Percentiles rank a stretch among this genome's conserved stretches.
Evolutionary conservation across 495 filamentous ascomycete species (phyloP).

Genomic region (Penicillium pulvis): DNA sequence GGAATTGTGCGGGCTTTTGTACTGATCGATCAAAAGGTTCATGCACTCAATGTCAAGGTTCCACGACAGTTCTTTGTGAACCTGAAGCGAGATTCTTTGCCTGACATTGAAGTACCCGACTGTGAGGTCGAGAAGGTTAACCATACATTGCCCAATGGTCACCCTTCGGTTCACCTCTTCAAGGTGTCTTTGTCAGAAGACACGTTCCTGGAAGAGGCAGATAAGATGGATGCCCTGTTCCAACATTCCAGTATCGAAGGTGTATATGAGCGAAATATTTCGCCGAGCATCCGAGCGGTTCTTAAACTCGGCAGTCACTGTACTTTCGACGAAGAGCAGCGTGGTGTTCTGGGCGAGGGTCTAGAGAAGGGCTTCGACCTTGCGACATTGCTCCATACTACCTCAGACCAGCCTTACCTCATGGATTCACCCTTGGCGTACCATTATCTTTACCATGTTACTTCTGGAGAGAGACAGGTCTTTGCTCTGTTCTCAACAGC

Average conservation of each 20-base stretch:
- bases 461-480: constrained; percentile 85
- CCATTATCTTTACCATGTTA: constrained; percentile 89
- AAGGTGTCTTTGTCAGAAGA: constrained; percentile 89
- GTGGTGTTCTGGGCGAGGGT: constrained; percentile 88
- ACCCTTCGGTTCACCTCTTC: constrained; percentile 91
- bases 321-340: constrained; percentile 89
- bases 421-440: constrained; percentile 68
- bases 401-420: constrained; percentile 72
- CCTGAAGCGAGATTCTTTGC: constrained; percentile 79
- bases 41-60: constrained; percentile 84
- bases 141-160: constrained; percentile 91
- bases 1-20: constrained; percentile 89
- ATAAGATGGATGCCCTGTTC: constrained; percentile 79
- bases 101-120: constrained; percentile 84
- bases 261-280: constrained; percentile 92
- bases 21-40: constrained; percentile 89
- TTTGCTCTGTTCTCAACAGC: constrained; percentile 91
- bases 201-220: constrained; percentile 76
- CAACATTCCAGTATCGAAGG: constrained; percentile 95
- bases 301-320: constrained; percentile 90
- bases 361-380: constrained; percentile 94
- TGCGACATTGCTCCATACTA: constrained; percentile 65
- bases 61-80: constrained; percentile 90
- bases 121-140: constrained; percentile 89
- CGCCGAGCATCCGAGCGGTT: constrained; percentile 79